Evolutionary conservation across 805 yeast species (phyloP).

Genomic region (Cyberlindnera maclurae): DNA sequence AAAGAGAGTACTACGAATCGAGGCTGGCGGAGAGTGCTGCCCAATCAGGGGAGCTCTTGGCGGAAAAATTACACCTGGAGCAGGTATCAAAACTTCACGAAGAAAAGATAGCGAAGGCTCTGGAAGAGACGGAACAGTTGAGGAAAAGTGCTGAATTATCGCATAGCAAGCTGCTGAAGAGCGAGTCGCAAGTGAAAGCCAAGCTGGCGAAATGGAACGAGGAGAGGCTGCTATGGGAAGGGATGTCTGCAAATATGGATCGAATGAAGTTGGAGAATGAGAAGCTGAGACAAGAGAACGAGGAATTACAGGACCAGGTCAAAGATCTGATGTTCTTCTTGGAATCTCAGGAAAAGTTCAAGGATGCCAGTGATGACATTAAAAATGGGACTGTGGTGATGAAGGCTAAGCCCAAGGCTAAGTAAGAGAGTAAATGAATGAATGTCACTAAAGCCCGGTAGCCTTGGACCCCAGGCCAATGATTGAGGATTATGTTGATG

Average conservation of each 20-base stretch:
- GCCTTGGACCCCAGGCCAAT: too few species aligned
- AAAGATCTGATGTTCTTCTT: conserved; percentile 76
- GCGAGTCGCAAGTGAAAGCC: conserved; percentile 5
- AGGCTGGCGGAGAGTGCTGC: conserved; percentile 32
- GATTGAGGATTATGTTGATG: too few species aligned
- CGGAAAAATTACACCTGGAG: neutral
- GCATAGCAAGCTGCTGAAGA: neutral
- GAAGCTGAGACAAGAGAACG: conserved; percentile 31
- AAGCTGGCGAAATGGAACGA: conserved; percentile 33
- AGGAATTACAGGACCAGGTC: conserved; percentile 54
- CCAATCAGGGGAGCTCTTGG: conserved; percentile 10
- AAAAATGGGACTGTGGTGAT: conserved; percentile 62
- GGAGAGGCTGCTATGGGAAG: conserved; percentile 39
- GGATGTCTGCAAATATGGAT: conserved; percentile 34
- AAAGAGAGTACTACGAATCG: conserved; percentile 72
- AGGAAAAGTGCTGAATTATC: too few species aligned
- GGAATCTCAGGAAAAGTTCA: conserved; percentile 66
- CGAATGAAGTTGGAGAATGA: conserved; percentile 26
- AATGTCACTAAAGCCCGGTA: too few species aligned
- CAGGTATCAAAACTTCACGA: neutral
- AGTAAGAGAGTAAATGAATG: neutral
- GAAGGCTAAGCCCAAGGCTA: conserved; percentile 5
- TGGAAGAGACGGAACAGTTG: neutral
- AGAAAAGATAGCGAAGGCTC: neutral
- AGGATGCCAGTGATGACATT: conserved; percentile 64